phyloP scores from a whole-genome alignment of 139 green algal species.

The Chlorella sp. region DNA sequence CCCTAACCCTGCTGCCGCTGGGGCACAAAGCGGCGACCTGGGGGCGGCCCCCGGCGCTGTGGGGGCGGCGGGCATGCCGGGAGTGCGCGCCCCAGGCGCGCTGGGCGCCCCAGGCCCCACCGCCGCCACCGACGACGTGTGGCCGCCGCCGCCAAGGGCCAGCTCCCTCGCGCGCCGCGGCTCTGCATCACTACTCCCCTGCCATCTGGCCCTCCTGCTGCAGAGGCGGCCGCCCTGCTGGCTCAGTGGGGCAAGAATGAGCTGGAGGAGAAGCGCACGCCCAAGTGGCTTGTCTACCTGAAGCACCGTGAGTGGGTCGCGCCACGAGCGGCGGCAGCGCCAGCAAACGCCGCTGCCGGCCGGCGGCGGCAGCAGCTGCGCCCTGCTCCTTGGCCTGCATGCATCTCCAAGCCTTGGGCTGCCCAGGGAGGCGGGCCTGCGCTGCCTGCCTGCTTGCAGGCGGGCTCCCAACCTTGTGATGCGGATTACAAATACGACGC shows the following conservation, averaged over 20 bases:
- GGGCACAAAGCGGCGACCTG: too few relatives aligned
- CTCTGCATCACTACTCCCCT: too few relatives aligned
- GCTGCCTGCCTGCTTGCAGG: too few relatives aligned
- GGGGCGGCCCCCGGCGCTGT: too few relatives aligned
- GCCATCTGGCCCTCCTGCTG: not conserved
- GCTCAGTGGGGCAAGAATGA: constrained; percentile 74
- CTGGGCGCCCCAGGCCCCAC: too few relatives aligned
- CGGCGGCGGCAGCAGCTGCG: not conserved
- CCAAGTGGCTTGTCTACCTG: constrained; percentile 68
- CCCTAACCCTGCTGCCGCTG: not conserved
- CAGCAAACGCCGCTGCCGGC: not conserved
- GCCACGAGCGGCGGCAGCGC: not conserved
- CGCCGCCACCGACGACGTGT: not conserved
- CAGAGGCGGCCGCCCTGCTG: constrained; percentile 74
- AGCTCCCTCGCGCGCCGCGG: too few relatives aligned
- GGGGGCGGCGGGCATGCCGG: too few relatives aligned
- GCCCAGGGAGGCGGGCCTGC: too few relatives aligned
- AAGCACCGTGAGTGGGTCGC: constrained; percentile 26
- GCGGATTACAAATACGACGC: not conserved
- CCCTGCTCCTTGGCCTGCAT: not conserved
- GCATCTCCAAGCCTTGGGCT: too few relatives aligned
- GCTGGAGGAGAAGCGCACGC: constrained; percentile 76
- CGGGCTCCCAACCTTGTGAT: too few relatives aligned
- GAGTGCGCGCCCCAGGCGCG: not conserved
- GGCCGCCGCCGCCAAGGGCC: too few relatives aligned